These are phyloP conservation scores for Neurospora cerealis DNA, from an alignment of 495 filamentous ascomycete species.

Conservation along the genomic window DNA sequence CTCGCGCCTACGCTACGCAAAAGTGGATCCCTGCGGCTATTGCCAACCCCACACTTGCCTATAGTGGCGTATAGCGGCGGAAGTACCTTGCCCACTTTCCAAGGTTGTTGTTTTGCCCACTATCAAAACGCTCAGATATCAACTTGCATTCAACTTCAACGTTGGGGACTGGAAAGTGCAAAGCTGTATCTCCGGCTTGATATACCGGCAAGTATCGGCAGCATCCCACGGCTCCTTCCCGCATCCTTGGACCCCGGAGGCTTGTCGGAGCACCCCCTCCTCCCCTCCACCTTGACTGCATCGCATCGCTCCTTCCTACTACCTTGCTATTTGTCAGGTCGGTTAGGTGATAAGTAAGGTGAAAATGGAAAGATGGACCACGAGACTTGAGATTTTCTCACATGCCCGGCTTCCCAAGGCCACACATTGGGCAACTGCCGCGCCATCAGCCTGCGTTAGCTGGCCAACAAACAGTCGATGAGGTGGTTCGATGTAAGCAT, in stretches of 20 bases:
- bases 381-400: neutral
- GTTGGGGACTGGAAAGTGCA: neutral
- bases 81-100: neutral
- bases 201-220: neutral
- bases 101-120: neutral
- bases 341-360: neutral
- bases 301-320: neutral
- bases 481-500: neutral
- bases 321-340: neutral
- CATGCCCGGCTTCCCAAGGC: neutral
- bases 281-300: neutral
- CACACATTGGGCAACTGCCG: neutral
- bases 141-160: neutral
- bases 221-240: neutral
- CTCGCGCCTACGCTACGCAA: neutral
- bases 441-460: neutral
- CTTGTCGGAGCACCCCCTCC: neutral
- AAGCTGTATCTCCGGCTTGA: neutral
- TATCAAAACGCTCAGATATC: neutral
- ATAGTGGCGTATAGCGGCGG: neutral
- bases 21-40: neutral
- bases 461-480: neutral
- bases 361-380: neutral
- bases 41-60: neutral
- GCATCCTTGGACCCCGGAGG: neutral